phyloP scores from a whole-genome alignment of 768 basidiomycete genomes.

The Pulveroboletus sp. region DNA sequence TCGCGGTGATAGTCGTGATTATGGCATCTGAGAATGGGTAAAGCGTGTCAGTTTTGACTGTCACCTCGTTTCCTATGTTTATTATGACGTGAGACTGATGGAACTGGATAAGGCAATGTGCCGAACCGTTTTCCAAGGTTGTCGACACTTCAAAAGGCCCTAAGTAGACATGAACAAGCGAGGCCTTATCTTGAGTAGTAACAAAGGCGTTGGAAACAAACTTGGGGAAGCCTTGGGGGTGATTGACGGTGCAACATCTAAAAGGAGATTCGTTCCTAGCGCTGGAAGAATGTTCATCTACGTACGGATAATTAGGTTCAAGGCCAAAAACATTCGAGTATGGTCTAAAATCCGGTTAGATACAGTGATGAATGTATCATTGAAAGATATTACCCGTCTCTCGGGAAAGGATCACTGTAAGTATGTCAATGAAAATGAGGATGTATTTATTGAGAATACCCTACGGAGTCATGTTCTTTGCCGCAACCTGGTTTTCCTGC shows the following conservation, averaged over 20 bases:
- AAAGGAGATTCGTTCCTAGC: too few species aligned
- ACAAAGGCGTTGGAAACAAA: conserved; percentile 53
- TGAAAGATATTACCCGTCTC: neutral
- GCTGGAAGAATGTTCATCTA: neutral
- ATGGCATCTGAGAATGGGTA: conserved; percentile 3
- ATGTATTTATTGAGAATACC: conserved; percentile 2
- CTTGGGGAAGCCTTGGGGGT: conserved; percentile 55
- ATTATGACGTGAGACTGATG: neutral
- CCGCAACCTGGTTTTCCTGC: conserved; percentile 56
- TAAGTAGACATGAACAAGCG: conserved; percentile 38
- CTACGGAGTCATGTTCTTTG: conserved; percentile 53
- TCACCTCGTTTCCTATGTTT: neutral
- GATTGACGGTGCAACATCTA: conserved; percentile 54
- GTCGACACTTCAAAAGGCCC: conserved; percentile 19
- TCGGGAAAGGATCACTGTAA: neutral
- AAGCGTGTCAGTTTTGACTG: neutral
- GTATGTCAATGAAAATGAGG: neutral
- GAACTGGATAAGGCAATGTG: neutral
- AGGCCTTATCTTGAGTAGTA: conserved; percentile 27
- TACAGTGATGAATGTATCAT: neutral
- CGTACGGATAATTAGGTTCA: conserved; percentile 3
- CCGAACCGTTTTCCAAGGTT: conserved; percentile 30
- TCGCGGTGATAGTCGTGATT: neutral
- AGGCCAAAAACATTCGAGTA: conserved; percentile 5
- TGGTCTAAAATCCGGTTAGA: neutral